phyloP scores from a whole-genome alignment of 2,329 filamentous ascomycete genomes.

The Amylocarpus encephaloides region DNA sequence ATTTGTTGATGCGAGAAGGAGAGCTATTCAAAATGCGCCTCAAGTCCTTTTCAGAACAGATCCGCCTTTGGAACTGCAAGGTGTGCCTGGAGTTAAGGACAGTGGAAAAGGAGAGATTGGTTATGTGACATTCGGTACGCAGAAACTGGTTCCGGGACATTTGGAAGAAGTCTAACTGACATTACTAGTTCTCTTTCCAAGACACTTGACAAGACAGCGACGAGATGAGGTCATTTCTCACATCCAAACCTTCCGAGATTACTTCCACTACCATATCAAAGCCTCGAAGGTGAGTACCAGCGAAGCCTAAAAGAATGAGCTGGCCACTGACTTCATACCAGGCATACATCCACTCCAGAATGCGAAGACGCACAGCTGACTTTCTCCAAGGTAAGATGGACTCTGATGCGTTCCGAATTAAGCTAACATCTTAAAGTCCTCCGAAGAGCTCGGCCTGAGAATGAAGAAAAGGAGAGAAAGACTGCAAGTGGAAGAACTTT shows the following conservation, averaged over 20 bases:
- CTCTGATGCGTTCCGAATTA: not conserved
- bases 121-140: slow-evolving; percentile 91
- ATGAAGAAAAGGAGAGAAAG: slow-evolving; percentile 96
- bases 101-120: slow-evolving; percentile 79
- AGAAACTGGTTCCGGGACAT: slow-evolving; percentile 8
- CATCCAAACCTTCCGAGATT: slow-evolving; percentile 99
- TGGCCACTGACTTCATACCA: slow-evolving; percentile 26
- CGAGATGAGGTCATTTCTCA: slow-evolving; percentile 96
- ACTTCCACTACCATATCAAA: slow-evolving; percentile 99
- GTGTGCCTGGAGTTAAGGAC: slow-evolving; percentile 73
- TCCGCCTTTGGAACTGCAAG: slow-evolving; percentile 83
- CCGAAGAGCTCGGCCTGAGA: slow-evolving; percentile 88
- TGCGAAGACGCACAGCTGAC: slow-evolving; percentile 95
- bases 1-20: slow-evolving; percentile 90
- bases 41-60: slow-evolving; percentile 96
- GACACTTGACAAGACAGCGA: slow-evolving; percentile 83
- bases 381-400: slow-evolving; percentile 81
- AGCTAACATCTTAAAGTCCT: slow-evolving; percentile 60
- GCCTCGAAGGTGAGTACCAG: slow-evolving; percentile 69
- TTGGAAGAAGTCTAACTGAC: slow-evolving; percentile 15
- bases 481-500: slow-evolving; percentile 95
- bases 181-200: slow-evolving; percentile 77
- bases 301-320: not conserved
- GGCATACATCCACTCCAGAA: slow-evolving; percentile 97
- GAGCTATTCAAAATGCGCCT: slow-evolving; percentile 95